Conservation (phyloP, 2,329 filamentous ascomycete species). For the Trichoderma cornu-damae region DNA sequence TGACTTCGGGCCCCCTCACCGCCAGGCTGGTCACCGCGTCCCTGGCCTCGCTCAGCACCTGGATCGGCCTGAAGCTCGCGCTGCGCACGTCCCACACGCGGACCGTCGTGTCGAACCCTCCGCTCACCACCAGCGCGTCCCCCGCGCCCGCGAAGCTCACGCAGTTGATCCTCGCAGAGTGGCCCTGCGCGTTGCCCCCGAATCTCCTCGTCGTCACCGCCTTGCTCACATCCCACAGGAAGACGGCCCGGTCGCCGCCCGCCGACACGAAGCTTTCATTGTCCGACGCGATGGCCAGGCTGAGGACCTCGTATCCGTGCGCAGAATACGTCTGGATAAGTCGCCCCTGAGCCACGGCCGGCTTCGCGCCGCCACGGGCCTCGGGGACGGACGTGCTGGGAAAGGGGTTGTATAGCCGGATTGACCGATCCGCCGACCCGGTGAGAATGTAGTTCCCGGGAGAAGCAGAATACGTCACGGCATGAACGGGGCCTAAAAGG, state of each 20-base stretch:
- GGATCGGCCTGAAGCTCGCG: constrained; percentile 56
- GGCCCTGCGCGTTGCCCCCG: constrained; percentile 54
- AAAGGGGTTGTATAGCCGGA: constrained; percentile 79
- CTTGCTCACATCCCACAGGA: constrained; percentile 88
- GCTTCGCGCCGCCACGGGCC: constrained; percentile 23
- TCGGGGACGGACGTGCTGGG: constrained; percentile 40
- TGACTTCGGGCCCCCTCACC: constrained; percentile 52
- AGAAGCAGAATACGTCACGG: constrained; percentile 65
- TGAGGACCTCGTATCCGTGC: constrained; percentile 89
- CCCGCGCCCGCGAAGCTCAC: constrained; percentile 73
- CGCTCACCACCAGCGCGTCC: constrained; percentile 67
- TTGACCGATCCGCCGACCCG: constrained; percentile 75
- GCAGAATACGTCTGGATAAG: constrained; percentile 85
- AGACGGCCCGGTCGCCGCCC: constrained; percentile 85
- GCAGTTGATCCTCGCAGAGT: constrained; percentile 69
- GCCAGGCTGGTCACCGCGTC: constrained; percentile 58
- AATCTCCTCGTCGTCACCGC: constrained; percentile 74
- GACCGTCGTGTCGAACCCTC: constrained; percentile 70
- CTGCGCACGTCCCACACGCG: constrained; percentile 67
- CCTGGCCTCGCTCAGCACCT: constrained; percentile 66
- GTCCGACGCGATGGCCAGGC: constrained; percentile 65
- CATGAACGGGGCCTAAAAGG: constrained; percentile 62
- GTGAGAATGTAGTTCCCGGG: constrained; percentile 76
- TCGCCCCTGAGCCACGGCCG: constrained; percentile 42
- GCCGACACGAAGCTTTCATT: constrained; percentile 83